Percentiles rank a stretch among this genome's conserved stretches.
Evolutionary conservation across 306 rosid species (phyloP).

Genomic region (Vigna trinervia): DNA sequence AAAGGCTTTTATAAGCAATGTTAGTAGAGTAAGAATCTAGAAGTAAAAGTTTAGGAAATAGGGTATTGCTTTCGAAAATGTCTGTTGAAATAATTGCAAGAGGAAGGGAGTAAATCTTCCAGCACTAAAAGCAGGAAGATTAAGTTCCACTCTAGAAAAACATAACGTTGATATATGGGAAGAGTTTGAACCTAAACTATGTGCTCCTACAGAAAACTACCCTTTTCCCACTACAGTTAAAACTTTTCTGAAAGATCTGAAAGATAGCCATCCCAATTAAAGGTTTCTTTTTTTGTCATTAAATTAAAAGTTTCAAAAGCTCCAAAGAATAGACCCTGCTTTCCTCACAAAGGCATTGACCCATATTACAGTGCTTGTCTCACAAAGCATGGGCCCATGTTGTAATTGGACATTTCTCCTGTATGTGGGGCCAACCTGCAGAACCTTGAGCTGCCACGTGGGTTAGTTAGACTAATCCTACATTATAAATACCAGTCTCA

Average conservation of each 20-base stretch:
- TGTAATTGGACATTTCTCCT: slow-evolving; percentile 57
- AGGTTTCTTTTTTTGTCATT: slow-evolving; percentile 4
- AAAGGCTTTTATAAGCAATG: too few species aligned
- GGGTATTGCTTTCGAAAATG: not conserved
- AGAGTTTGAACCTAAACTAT: not conserved
- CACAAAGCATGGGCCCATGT: slow-evolving; percentile 46
- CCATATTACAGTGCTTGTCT: slow-evolving; percentile 48
- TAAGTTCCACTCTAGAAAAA: slow-evolving; percentile 16
- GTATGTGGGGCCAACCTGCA: slow-evolving; percentile 54
- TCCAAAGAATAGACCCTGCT: slow-evolving; percentile 39
- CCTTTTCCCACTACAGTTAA: slow-evolving; percentile 29
- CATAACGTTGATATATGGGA: not conserved
- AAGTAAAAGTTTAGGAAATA: not conserved
- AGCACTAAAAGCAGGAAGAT: not conserved
- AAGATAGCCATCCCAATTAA: slow-evolving; percentile 27
- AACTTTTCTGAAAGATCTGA: slow-evolving; percentile 20
- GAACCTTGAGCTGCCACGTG: slow-evolving; percentile 65
- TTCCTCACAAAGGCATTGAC: slow-evolving; percentile 43
- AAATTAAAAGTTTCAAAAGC: slow-evolving; percentile 29
- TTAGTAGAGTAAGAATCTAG: not conserved
- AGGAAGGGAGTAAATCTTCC: not conserved
- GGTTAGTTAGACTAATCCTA: slow-evolving; percentile 46
- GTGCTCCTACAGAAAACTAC: slow-evolving; percentile 8
- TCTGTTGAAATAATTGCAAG: not conserved
- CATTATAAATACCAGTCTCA: slow-evolving; percentile 52